Percentiles rank a stretch among this genome's conserved stretches.
phyloP scores from a whole-genome alignment of 768 basidiomycete species.

The Tubosaeta sp. region DNA sequence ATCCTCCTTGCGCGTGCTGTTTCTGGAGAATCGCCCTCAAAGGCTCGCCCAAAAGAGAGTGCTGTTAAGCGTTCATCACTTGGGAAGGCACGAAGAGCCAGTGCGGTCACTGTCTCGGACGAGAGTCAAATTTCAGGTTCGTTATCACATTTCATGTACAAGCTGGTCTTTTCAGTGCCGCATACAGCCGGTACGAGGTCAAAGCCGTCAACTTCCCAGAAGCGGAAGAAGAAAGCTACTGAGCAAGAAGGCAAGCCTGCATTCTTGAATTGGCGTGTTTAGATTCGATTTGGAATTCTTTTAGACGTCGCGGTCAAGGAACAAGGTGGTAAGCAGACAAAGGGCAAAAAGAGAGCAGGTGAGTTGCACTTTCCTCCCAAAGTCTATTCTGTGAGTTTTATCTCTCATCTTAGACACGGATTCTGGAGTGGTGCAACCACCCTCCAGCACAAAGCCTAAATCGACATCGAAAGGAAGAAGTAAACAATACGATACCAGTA shows the following conservation, averaged over 20 bases:
- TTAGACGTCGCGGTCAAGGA: background rate
- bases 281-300: background rate
- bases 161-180: background rate
- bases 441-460: background rate
- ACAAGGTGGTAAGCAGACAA: conserved; percentile 10
- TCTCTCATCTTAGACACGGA: background rate
- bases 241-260: conserved; percentile 2
- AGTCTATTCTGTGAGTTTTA: background rate
- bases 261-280: background rate
- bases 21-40: conserved; percentile 44
- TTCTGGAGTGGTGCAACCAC: conserved; percentile 2
- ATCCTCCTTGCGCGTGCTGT: conserved; percentile 50
- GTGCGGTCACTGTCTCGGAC: background rate
- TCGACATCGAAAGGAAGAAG: conserved; percentile 9
- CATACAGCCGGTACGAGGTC: conserved; percentile 13
- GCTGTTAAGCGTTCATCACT: conserved; percentile 1
- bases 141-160: background rate
- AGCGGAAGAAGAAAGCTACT: conserved; percentile 6
- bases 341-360: conserved; percentile 12
- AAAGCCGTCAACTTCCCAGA: conserved; percentile 5
- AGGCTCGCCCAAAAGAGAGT: conserved; percentile 9
- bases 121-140: conserved; percentile 8
- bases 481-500: background rate
- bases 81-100: background rate
- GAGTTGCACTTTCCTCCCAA: background rate